Percentiles rank a stretch among this genome's conserved stretches.
These are phyloP conservation scores for Crucibulum cyathiforme DNA, from an alignment of 1,284 basidiomycete species.

Conservation along the genomic window DNA sequence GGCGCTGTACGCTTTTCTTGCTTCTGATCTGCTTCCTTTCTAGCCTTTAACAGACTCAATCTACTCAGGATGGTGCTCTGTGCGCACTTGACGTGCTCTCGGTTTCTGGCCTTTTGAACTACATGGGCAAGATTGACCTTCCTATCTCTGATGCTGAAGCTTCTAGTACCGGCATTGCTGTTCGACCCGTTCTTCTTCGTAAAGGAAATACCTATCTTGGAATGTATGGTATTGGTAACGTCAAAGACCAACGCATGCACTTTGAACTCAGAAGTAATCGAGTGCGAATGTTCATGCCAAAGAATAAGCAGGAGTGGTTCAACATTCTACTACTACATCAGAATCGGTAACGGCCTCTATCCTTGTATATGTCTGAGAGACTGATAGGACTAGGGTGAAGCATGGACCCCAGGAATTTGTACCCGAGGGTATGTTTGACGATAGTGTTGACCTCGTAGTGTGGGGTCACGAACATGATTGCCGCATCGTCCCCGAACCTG, in stretches of 20 bases:
- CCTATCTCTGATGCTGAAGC: constrained; percentile 71
- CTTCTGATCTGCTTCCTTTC: neutral
- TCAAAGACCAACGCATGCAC: constrained; percentile 96
- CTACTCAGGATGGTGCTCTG: constrained; percentile 86
- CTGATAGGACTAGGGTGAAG: constrained; percentile 68
- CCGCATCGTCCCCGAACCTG: constrained; percentile 87
- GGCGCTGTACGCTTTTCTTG: constrained; percentile 68
- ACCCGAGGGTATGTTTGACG: constrained; percentile 97
- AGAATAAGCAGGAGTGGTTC: constrained; percentile 92
- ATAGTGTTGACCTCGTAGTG: constrained; percentile 90
- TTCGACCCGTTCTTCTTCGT: constrained; percentile 87
- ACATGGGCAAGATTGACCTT: constrained; percentile 92
- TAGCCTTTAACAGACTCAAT: neutral
- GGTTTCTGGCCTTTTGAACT: constrained; percentile 93
- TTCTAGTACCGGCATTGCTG: constrained; percentile 78
- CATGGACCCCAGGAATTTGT: constrained; percentile 94
- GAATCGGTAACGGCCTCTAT: constrained; percentile 73
- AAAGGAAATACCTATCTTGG: constrained; percentile 90
- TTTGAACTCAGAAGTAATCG: constrained; percentile 93
- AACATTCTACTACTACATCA: constrained; percentile 95
- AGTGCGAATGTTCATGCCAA: constrained; percentile 95
- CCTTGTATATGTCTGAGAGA: neutral
- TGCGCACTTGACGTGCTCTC: constrained; percentile 96
- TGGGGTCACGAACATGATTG: constrained; percentile 99
- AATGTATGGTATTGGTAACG: constrained; percentile 95